A percentile compares a stretch with the other conserved stretches of the same genome.
Conservation (phyloP, 805 yeast genomes). For the Pichia cabralensis region DNA sequence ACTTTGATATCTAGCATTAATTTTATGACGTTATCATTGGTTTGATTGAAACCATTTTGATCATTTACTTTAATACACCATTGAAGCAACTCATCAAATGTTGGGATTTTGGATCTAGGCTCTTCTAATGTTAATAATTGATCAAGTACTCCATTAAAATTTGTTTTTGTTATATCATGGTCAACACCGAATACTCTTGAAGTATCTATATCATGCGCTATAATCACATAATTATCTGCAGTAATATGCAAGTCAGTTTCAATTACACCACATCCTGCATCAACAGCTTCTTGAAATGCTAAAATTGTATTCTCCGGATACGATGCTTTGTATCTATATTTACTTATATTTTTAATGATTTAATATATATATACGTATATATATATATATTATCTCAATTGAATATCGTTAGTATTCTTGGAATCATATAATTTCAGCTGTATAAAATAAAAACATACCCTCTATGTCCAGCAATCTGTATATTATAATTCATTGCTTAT, state of each 20-base stretch:
- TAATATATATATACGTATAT: no score
- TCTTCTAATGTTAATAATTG: constrained; percentile 20
- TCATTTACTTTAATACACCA: constrained; percentile 27
- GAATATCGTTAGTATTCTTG: no score
- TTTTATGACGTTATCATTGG: constrained; percentile 28
- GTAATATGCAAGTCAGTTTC: constrained; percentile 31
- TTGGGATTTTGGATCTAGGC: constrained; percentile 27
- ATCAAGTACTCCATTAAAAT: constrained; percentile 20
- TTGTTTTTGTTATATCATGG: constrained; percentile 18
- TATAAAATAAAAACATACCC: constrained; percentile 15
- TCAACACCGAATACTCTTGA: constrained; percentile 25
- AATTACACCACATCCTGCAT: constrained; percentile 25
- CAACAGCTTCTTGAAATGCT: constrained; percentile 27
- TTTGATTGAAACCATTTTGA: constrained; percentile 34
- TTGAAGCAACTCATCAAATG: constrained; percentile 20
- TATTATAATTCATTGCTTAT: no score
- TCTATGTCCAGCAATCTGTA: constrained; percentile 26
- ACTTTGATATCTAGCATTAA: constrained; percentile 30
- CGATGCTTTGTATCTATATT: constrained; percentile 14
- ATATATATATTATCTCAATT: no score
- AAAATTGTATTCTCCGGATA: constrained; percentile 30
- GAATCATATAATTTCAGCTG: background rate
- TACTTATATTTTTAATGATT: background rate
- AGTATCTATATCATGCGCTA: constrained; percentile 28
- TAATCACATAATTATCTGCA: constrained; percentile 23